phyloP scores from a whole-genome alignment of 129 eudicot genomes.

The Artemisia argyi region DNA sequence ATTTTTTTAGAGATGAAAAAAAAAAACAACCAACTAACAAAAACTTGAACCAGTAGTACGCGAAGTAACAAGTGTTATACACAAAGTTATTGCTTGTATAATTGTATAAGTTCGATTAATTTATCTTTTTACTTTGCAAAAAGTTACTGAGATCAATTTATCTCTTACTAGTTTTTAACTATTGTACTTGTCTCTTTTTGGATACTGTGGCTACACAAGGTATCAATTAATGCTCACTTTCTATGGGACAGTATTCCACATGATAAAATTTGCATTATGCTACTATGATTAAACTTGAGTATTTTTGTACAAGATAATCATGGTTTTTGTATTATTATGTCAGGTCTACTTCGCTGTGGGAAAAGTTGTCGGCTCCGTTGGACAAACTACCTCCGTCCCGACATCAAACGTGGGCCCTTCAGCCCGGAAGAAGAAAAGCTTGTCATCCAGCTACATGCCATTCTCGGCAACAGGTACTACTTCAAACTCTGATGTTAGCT shows the following conservation, averaged over 20 bases:
- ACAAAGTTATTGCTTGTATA: too few relatives aligned
- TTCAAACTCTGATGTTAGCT: background rate
- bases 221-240: too few relatives aligned
- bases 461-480: constrained; percentile 87
- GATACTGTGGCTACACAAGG: too few relatives aligned
- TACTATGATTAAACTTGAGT: background rate
- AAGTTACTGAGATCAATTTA: too few relatives aligned
- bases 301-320: constrained; percentile 3
- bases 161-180: too few relatives aligned
- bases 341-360: constrained; percentile 95
- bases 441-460: constrained; percentile 88
- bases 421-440: constrained; percentile 85
- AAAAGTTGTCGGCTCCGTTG: constrained; percentile 95
- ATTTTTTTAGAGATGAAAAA: background rate
- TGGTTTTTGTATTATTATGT: constrained; percentile 3
- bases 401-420: constrained; percentile 92
- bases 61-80: background rate
- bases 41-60: background rate
- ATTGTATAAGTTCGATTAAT: background rate
- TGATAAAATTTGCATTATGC: background rate
- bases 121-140: too few relatives aligned
- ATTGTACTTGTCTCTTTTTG: too few relatives aligned
- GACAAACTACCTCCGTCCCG: constrained; percentile 95
- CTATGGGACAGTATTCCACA: background rate
- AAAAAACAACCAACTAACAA: background rate